Conservation (phyloP, 768 basidiomycete species). For the Pisolithus marmoratus region DNA sequence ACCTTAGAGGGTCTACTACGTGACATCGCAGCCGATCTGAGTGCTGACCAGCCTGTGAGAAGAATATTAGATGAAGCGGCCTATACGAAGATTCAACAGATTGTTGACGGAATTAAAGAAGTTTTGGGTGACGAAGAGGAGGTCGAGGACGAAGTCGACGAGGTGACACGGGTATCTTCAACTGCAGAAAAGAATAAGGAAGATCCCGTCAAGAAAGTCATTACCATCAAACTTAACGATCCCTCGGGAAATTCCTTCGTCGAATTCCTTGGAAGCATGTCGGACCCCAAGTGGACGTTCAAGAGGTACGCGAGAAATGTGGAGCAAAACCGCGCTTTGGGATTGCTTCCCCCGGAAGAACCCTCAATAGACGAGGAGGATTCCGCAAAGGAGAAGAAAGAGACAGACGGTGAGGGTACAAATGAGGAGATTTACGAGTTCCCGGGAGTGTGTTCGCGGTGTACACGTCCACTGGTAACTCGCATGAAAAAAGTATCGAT, state of each 20-base stretch:
- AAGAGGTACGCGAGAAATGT: conserved; percentile 72
- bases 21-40: conserved; percentile 76
- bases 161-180: conserved; percentile 19
- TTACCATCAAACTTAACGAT: conserved; percentile 86
- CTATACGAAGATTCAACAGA: conserved; percentile 65
- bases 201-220: conserved; percentile 55
- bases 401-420: conserved; percentile 13
- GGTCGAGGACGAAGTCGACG: conserved; percentile 39
- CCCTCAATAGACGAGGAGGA: conserved; percentile 9
- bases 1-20: conserved; percentile 91
- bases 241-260: conserved; percentile 96
- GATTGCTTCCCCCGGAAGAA: conserved; percentile 55
- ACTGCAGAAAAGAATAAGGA: conserved; percentile 31
- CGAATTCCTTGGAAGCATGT: conserved; percentile 80
- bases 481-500: conserved; percentile 95
- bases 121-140: conserved; percentile 56
- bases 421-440: conserved; percentile 90
- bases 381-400: not conserved
- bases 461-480: conserved; percentile 77
- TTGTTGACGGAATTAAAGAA: conserved; percentile 60
- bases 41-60: conserved; percentile 77
- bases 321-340: conserved; percentile 77
- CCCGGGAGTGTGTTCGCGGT: conserved; percentile 83
- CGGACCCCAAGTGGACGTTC: conserved; percentile 92
- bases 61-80: conserved; percentile 69